Conservation (phyloP, 345 rosid species). For the Populus ilicifolia region DNA sequence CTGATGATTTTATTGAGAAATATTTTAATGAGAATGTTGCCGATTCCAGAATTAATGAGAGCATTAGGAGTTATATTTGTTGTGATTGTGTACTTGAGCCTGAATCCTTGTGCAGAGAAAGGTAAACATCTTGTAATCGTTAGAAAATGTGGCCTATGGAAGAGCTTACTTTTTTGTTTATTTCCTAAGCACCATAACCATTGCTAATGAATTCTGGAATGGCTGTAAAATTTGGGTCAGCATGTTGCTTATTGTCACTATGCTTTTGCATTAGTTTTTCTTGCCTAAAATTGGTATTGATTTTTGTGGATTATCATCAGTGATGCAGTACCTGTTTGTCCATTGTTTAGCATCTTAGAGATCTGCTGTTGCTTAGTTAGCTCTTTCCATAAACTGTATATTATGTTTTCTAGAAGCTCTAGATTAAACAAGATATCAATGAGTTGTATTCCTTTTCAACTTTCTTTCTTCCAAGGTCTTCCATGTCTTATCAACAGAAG, state of each 20-base stretch:
- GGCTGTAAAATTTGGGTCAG: background rate
- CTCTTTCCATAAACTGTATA: background rate
- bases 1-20: conserved; percentile 57
- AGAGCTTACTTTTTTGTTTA: background rate
- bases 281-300: background rate
- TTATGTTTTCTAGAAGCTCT: background rate
- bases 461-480: background rate
- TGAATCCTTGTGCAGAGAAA: conserved; percentile 49
- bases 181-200: background rate
- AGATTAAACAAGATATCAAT: background rate
- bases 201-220: background rate
- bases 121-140: conserved; percentile 32
- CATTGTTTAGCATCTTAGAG: background rate
- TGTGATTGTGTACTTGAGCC: conserved; percentile 72
- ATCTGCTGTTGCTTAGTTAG: background rate
- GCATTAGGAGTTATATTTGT: conserved; percentile 46
- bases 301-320: background rate
- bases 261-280: background rate
- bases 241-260: background rate
- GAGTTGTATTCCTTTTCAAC: background rate
- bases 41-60: conserved; percentile 54
- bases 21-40: conserved; percentile 55
- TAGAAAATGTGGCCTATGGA: background rate
- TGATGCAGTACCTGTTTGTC: background rate
- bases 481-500: background rate